These are phyloP conservation scores for Pilobolus umbonatus DNA, from an alignment of 192 early-diverging fungal genomes.

Conservation along the genomic window DNA sequence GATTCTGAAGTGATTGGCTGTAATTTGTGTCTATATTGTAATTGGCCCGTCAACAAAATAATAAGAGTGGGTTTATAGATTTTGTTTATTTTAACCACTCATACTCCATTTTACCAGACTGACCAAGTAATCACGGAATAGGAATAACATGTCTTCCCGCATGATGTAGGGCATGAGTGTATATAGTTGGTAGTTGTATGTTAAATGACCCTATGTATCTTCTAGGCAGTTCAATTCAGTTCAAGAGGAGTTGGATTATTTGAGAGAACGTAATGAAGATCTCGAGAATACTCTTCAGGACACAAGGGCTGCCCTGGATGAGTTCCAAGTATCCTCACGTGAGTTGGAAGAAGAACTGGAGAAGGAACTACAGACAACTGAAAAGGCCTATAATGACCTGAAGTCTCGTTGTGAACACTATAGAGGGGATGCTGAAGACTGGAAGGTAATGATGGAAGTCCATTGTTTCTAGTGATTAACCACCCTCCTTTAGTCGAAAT, in stretches of 20 bases:
- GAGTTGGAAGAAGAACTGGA: slow-evolving; percentile 72
- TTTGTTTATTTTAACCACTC: too few species aligned
- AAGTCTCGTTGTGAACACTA: slow-evolving; percentile 59
- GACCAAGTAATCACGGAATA: too few species aligned
- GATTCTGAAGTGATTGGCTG: too few species aligned
- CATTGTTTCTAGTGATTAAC: neutral
- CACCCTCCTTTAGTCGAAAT: slow-evolving; percentile 44
- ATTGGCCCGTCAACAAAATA: too few species aligned
- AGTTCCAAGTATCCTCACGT: slow-evolving; percentile 60
- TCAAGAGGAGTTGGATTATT: slow-evolving; percentile 68
- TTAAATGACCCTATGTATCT: neutral
- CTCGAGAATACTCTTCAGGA: slow-evolving; percentile 50
- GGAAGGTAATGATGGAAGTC: slow-evolving; percentile 49
- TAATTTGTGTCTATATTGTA: too few species aligned
- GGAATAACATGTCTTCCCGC: slow-evolving; percentile 17
- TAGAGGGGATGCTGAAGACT: slow-evolving; percentile 62
- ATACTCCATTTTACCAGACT: too few species aligned
- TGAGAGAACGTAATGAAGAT: slow-evolving; percentile 45
- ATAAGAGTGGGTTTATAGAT: too few species aligned
- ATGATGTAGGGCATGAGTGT: slow-evolving; percentile 15
- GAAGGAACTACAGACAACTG: slow-evolving; percentile 64
- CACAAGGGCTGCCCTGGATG: slow-evolving; percentile 56
- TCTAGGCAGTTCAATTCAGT: slow-evolving; percentile 43
- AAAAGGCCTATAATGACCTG: slow-evolving; percentile 59
- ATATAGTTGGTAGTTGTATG: neutral